Base-by-base conservation (phyloP, 257 asterid genomes). In the Ajuga chamaepitys region DNA sequence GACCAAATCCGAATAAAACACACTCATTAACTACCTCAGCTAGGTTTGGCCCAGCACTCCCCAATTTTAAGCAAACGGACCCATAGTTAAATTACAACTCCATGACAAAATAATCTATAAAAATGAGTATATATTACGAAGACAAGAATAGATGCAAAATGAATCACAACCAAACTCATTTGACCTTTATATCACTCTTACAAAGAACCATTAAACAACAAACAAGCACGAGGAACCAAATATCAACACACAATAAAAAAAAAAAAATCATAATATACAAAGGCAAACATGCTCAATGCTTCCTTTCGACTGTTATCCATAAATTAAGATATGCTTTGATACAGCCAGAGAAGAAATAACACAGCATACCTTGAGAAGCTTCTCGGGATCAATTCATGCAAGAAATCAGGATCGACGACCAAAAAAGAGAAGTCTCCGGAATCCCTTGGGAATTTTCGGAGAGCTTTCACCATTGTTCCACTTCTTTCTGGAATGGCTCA, bases 351-450 rank as follows among this genome's bases (percentile, higher is more conserved):
- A 51, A 53, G 65, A 40, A 53, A 53, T 44, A 24, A 44, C 32
- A 10, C 22, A 9, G 35, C 69, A 40, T 45, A 56, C 52, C 75
- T 52, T 51, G 48, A 51, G 64, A 69, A 18, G 9, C 12, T 35
- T 4, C 10, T 42, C 46, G 7, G 62, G 11, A 12, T 9, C 44
- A 24, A 40, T 30, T 34, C 61, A 5, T 62, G 62, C 7, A 47
- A 24, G 30, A 74, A 66, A 47, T 84, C 87, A 81, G 76, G 58
- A 70, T 70, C 75, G 81, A 52, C 88, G 79, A 55, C 96, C 95
- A 40, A 88, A 88, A 26, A 80, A 72, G 34, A 88, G 87, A 69
- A 88, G 89, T 67, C 77, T 82, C 68, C 96, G 73, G 77, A 88
- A 77, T 70, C 96, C 96, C 72, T 84, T 86, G 4, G 92, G 70